phyloP scores from a whole-genome alignment of 495 filamentous ascomycete genomes.

The Podospora anserina region DNA sequence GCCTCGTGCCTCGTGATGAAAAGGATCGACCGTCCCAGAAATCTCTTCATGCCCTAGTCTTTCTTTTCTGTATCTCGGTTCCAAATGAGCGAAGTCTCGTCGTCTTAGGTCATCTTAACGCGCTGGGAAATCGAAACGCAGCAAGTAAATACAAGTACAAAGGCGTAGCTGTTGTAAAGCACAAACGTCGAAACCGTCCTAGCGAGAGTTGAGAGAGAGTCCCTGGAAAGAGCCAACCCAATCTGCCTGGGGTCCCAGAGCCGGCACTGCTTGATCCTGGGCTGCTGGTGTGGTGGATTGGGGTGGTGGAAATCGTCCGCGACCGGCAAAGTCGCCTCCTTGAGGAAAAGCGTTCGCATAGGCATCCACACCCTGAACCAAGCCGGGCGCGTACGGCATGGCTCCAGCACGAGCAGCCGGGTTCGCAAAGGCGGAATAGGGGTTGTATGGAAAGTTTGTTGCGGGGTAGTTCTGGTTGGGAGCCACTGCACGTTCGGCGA shows the following conservation, averaged over 20 bases:
- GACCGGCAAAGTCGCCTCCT: conserved; percentile 40
- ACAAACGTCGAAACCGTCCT: neutral
- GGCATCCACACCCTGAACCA: conserved; percentile 43
- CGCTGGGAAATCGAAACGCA: conserved; percentile 14
- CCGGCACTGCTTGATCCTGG: conserved; percentile 37
- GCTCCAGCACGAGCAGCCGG: conserved; percentile 37
- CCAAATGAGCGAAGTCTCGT: conserved; percentile 24
- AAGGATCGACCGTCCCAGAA: conserved; percentile 22
- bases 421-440: conserved; percentile 34
- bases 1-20: conserved; percentile 20
- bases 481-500: conserved; percentile 36
- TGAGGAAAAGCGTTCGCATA: conserved; percentile 44
- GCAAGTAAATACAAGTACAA: conserved; percentile 19
- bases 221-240: conserved; percentile 52
- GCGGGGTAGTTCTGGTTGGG: conserved; percentile 35
- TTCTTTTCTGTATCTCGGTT: conserved; percentile 25
- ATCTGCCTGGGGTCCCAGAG: conserved; percentile 39
- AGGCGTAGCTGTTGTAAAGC: conserved; percentile 9
- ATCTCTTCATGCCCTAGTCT: conserved; percentile 25
- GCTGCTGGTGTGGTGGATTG: conserved; percentile 26
- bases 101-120: conserved; percentile 6
- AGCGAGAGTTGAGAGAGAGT: conserved; percentile 52
- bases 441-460: conserved; percentile 41
- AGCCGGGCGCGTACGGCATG: conserved; percentile 31
- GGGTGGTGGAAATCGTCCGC: conserved; percentile 44